phyloP scores from a whole-genome alignment of 2,329 filamentous ascomycete genomes.

The Fusarium sp. region DNA sequence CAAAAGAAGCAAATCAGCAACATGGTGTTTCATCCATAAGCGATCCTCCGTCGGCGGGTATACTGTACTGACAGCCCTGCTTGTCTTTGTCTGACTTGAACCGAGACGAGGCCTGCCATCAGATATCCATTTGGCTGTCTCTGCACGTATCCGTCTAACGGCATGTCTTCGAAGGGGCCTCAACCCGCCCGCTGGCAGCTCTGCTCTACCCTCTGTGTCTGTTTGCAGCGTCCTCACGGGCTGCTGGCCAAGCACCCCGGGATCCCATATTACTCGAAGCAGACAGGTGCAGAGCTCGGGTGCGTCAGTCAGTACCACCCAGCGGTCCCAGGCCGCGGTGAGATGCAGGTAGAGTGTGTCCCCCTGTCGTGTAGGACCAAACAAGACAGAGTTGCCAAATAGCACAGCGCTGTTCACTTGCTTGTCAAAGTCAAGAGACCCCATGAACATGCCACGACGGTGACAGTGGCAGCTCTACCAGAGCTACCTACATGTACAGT shows the following conservation, averaged over 20 bases:
- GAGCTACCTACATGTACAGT: constrained; percentile 26
- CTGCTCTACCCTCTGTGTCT: neutral
- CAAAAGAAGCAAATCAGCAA: constrained; percentile 11
- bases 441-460: constrained; percentile 35
- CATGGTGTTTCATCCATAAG: constrained; percentile 27
- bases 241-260: constrained; percentile 31
- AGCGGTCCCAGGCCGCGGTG: constrained; percentile 31
- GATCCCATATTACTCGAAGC: constrained; percentile 36
- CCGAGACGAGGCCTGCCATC: constrained; percentile 35
- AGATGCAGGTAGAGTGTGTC: constrained; percentile 32
- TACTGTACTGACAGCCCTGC: neutral
- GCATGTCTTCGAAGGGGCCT: constrained; percentile 33
- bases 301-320: constrained; percentile 39
- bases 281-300: constrained; percentile 38
- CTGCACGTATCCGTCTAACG: constrained; percentile 34
- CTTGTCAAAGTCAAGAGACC: constrained; percentile 27
- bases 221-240: constrained; percentile 18
- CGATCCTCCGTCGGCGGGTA: constrained; percentile 1
- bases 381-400: neutral
- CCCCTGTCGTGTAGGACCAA: constrained; percentile 6
- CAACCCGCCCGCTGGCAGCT: constrained; percentile 39
- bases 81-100: constrained; percentile 24
- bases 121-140: constrained; percentile 32
- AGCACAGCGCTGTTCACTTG: constrained; percentile 4
- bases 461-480: neutral